Evolutionary conservation across 768 basidiomycete genomes (phyloP).

Genomic region (Dictyophora rubrovolvata): DNA sequence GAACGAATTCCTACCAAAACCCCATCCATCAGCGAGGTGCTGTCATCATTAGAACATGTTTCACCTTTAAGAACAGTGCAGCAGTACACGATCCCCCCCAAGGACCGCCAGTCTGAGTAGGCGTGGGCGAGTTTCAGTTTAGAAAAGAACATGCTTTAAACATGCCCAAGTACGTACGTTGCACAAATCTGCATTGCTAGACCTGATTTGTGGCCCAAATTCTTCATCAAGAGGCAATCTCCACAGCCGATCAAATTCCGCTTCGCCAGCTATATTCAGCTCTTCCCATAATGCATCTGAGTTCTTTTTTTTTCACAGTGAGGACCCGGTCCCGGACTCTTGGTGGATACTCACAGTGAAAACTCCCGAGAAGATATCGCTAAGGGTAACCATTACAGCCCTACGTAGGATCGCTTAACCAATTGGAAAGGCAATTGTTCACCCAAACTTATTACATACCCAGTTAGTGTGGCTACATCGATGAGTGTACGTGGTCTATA

Average conservation of each 20-base stretch:
- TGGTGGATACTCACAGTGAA: slow-evolving; percentile 47
- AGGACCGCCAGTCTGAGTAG: slow-evolving; percentile 53
- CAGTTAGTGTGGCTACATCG: slow-evolving; percentile 82
- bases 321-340: not conserved
- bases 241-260: slow-evolving; percentile 80
- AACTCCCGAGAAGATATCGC: slow-evolving; percentile 68
- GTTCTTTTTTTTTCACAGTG: slow-evolving; percentile 29
- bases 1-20: slow-evolving; percentile 45
- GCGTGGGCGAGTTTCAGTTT: not conserved
- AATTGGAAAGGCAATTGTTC: not conserved
- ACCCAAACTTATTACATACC: slow-evolving; percentile 29
- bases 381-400: slow-evolving; percentile 63
- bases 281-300: slow-evolving; percentile 67
- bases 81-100: slow-evolving; percentile 70
- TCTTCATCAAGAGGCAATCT: slow-evolving; percentile 82
- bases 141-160: not conserved
- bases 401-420: slow-evolving; percentile 26
- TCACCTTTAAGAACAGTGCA: slow-evolving; percentile 68
- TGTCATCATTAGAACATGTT: not conserved
- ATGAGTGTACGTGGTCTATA: slow-evolving; percentile 77
- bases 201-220: slow-evolving; percentile 65
- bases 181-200: slow-evolving; percentile 72
- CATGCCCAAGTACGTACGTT: slow-evolving; percentile 37
- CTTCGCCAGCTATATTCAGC: slow-evolving; percentile 58
- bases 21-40: not conserved